These are phyloP conservation scores for Dalbergia oliveri DNA, from an alignment of 306 rosid species.

Conservation along the genomic window DNA sequence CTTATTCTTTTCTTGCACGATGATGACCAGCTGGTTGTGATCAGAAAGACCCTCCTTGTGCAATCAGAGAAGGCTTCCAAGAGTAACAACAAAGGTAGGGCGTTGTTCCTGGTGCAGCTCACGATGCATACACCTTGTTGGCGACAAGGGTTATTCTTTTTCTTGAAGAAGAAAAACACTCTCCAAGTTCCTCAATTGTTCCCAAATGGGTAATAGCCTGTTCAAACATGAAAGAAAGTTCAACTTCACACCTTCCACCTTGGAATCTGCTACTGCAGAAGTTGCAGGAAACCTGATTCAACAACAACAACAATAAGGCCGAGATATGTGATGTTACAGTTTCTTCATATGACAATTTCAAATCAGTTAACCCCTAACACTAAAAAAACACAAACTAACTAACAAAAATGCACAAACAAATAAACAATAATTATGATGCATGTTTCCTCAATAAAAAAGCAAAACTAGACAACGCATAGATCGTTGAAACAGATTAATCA, in stretches of 20 bases:
- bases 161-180: constrained; percentile 49
- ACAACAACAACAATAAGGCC: neutral
- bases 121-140: constrained; percentile 43
- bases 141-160: constrained; percentile 44
- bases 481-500: neutral
- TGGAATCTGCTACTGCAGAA: constrained; percentile 35
- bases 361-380: neutral
- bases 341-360: neutral
- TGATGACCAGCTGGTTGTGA: neutral
- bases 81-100: constrained; percentile 42
- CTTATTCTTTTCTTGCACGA: neutral
- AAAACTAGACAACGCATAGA: neutral
- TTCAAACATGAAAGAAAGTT: constrained; percentile 57
- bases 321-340: neutral
- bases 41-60: constrained; percentile 4
- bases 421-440: neutral
- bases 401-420: no score
- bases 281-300: constrained; percentile 28
- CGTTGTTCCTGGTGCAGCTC: constrained; percentile 37
- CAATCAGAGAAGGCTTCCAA: constrained; percentile 43
- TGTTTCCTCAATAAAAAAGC: neutral
- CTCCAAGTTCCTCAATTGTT: constrained; percentile 53
- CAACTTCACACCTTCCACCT: constrained; percentile 48
- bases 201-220: constrained; percentile 48
- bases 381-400: no score